phyloP scores from a whole-genome alignment of 2,329 filamentous ascomycete genomes.

The Penicillium sp. region DNA sequence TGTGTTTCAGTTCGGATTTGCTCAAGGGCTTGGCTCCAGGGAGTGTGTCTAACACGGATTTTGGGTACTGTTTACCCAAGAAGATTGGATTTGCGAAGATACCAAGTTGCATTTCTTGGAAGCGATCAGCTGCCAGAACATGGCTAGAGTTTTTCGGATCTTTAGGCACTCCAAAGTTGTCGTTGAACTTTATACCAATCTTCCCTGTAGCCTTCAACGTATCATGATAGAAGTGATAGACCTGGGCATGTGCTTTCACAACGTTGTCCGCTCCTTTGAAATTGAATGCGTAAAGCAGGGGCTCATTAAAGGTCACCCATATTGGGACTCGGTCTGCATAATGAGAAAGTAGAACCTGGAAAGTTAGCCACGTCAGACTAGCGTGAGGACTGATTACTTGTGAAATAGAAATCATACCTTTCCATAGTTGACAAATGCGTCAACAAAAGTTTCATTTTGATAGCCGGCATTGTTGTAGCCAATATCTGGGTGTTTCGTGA shows the following conservation, averaged over 20 bases:
- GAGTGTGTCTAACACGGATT: constrained; percentile 45
- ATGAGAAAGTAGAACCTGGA: constrained; percentile 34
- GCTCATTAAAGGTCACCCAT: constrained; percentile 46
- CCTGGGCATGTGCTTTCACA: constrained; percentile 42
- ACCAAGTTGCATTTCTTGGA: constrained; percentile 38
- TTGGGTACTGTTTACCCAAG: constrained; percentile 46
- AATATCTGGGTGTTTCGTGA: constrained; percentile 23
- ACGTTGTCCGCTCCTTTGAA: constrained; percentile 53
- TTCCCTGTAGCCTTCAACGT: constrained; percentile 45
- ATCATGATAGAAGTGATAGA: constrained; percentile 43
- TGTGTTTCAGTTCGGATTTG: constrained; percentile 48
- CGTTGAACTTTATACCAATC: constrained; percentile 45
- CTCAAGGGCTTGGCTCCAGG: constrained; percentile 48
- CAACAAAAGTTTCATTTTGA: constrained; percentile 45
- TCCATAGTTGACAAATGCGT: constrained; percentile 39
- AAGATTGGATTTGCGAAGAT: constrained; percentile 47
- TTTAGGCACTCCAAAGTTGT: constrained; percentile 53
- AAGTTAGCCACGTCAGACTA: background rate
- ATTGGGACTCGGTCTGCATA: constrained; percentile 42
- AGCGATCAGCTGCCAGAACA: constrained; percentile 30
- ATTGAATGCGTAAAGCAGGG: constrained; percentile 36
- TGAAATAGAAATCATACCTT: constrained; percentile 12
- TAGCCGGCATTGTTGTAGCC: constrained; percentile 29
- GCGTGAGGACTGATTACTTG: background rate
- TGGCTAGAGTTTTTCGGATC: constrained; percentile 32